A percentile compares a stretch with the other conserved stretches of the same genome.
phyloP scores from a whole-genome alignment of 805 yeast genomes.

The Metschnikowia henanensis region DNA sequence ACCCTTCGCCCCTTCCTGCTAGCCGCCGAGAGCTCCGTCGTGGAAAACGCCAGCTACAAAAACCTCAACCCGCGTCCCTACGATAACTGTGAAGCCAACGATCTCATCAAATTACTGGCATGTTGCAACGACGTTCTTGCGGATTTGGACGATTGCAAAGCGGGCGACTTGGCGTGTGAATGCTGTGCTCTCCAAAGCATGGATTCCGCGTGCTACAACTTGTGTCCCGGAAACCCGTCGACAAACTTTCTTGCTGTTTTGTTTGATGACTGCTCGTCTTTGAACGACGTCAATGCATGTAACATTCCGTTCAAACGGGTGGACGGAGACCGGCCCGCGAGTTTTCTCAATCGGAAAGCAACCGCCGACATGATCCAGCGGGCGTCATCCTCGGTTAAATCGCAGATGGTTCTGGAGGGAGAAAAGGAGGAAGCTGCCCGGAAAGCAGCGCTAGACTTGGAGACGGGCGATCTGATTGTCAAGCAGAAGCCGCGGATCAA shows the following conservation, averaged over 20 bases:
- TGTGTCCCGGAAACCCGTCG: conserved; percentile 50
- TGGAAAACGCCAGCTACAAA: conserved; percentile 42
- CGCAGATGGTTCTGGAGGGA: conserved; percentile 6
- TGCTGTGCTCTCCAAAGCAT: conserved; percentile 56
- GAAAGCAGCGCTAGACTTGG: neutral
- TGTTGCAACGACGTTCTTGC: conserved; percentile 49
- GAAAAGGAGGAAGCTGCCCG: conserved; percentile 1
- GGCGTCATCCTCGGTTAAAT: conserved; percentile 12
- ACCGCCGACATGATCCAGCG: conserved; percentile 7
- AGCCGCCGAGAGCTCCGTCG: conserved; percentile 8
- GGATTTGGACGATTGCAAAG: conserved; percentile 49
- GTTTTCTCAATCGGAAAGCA: conserved; percentile 10
- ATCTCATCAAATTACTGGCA: conserved; percentile 38
- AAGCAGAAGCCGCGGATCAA: conserved; percentile 10
- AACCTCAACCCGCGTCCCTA: conserved; percentile 47
- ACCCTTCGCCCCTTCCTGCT: neutral
- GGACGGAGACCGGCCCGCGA: conserved; percentile 25
- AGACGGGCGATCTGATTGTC: neutral
- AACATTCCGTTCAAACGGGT: conserved; percentile 48
- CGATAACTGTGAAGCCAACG: conserved; percentile 44
- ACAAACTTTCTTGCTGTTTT: conserved; percentile 47
- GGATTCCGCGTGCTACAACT: conserved; percentile 44
- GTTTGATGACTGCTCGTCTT: conserved; percentile 44
- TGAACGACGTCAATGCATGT: conserved; percentile 52
- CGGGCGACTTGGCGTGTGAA: conserved; percentile 55